A percentile compares a stretch with the other conserved stretches of the same genome.
Evolutionary conservation across 2,329 filamentous ascomycete genomes (phyloP).

Genomic region (Colletotrichum falcatum): DNA sequence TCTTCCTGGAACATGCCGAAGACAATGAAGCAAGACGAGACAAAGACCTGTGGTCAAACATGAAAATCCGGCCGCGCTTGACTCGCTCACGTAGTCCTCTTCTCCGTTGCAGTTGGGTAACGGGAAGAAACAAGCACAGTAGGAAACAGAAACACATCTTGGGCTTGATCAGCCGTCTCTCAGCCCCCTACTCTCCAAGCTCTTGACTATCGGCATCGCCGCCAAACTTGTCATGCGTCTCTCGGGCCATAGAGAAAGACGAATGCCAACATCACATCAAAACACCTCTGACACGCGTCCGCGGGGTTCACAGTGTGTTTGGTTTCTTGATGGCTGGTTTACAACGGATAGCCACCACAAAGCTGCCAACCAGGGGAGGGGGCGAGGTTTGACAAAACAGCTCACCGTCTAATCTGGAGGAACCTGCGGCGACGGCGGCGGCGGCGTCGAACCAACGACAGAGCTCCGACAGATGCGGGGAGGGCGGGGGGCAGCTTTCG

Average conservation of each 20-base stretch:
- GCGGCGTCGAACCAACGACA: slow-evolving; percentile 20
- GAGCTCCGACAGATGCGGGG: slow-evolving; percentile 24
- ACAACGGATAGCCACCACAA: slow-evolving; percentile 16
- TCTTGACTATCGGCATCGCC: background rate
- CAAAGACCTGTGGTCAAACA: slow-evolving; percentile 16
- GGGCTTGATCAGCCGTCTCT: background rate
- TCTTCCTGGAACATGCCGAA: slow-evolving; percentile 13
- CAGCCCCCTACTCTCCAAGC: slow-evolving; percentile 1
- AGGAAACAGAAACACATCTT: background rate
- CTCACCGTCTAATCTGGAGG: slow-evolving; percentile 10
- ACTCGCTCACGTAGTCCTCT: slow-evolving; percentile 36
- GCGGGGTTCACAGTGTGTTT: background rate
- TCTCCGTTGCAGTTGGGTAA: slow-evolving; percentile 18
- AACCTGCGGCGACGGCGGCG: slow-evolving; percentile 8
- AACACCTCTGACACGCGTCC: slow-evolving; percentile 27
- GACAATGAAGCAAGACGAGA: slow-evolving; percentile 9
- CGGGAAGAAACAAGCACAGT: slow-evolving; percentile 12
- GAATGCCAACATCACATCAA: slow-evolving; percentile 29
- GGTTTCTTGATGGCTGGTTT: slow-evolving; percentile 7
- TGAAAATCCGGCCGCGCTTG: slow-evolving; percentile 28
- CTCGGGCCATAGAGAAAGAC: slow-evolving; percentile 22
- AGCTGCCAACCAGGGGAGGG: background rate
- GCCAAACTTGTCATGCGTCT: slow-evolving; percentile 14
- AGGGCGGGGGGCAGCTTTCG: slow-evolving; percentile 33
- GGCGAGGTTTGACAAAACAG: slow-evolving; percentile 8